Evolutionary conservation across 306 rosid species (phyloP), one percentile per base, ranked within the genome.

Genomic region (Clitoria ternatea): DNA sequence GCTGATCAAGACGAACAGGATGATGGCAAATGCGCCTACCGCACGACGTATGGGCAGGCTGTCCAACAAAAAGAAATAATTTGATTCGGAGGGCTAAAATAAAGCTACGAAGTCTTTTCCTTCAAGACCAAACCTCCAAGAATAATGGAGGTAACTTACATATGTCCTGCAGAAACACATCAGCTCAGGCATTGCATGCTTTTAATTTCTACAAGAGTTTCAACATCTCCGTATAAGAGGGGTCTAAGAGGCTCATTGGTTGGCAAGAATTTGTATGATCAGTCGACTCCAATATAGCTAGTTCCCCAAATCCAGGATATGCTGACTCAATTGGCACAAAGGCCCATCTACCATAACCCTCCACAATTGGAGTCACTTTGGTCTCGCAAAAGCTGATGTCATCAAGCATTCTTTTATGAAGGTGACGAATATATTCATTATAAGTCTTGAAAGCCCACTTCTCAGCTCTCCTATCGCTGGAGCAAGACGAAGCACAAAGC

Each of bases 331-430:
- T 90, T 26, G 99, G 87, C 64, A 94, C 99, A 78, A 94, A 81
- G 73, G 98, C 98, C 97, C 99, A 94, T 87, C 99, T 96, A 79
- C 99, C 99, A 73, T 91, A 94, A 49, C 95, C 99, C 85, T 94
- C 96, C 50, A 94, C 99, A 43, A 94, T 84, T 11, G 99, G 99
- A 70, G 99, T 94, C 70, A 94, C 97, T 86, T 87, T 91, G 70
- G 98, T 94, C 99, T 94, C 99, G 52, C 97, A 94, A 69, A 89
- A 94, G 85, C 99, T 94, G 78, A 94, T 92, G 54, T 90, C 97
- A 20, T 94, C 91, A 72, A 94, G 85, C 73, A 48, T 24, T 60
- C 92, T 83, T 87, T 94, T 94, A 76, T 94, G 88, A 75, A 83
- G 92, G 37, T 70, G 85, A 36, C 97, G 97, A 22, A 91, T 79